A percentile compares a stretch with the other conserved stretches of the same genome.
phyloP scores from a whole-genome alignment of 495 filamentous ascomycete genomes.

The Delitschia confertaspora region DNA sequence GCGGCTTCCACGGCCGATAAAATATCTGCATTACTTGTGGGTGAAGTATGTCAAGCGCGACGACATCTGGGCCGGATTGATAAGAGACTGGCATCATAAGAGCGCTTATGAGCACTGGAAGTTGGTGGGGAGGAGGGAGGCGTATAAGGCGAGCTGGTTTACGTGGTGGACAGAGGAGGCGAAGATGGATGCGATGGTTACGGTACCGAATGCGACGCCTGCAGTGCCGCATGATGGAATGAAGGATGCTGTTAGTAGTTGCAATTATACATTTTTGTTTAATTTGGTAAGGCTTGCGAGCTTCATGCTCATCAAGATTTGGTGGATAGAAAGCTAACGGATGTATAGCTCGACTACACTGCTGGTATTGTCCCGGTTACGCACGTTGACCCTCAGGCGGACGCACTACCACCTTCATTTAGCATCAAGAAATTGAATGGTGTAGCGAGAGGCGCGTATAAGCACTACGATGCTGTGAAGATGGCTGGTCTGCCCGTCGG shows the following conservation, averaged over 20 bases:
- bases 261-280: constrained; percentile 94
- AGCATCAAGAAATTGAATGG: constrained; percentile 58
- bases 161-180: constrained; percentile 63
- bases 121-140: constrained; percentile 65
- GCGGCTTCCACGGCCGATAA: constrained; percentile 61
- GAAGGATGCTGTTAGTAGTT: constrained; percentile 75
- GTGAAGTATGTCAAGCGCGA: constrained; percentile 75
- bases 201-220: constrained; percentile 82
- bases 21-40: constrained; percentile 82
- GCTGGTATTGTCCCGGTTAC: constrained; percentile 80
- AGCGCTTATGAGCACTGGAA: constrained; percentile 72
- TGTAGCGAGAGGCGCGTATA: constrained; percentile 76
- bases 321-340: not conserved
- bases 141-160: constrained; percentile 66
- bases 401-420: constrained; percentile 54
- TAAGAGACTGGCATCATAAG: constrained; percentile 62
- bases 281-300: constrained; percentile 57
- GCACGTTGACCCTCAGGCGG: constrained; percentile 62
- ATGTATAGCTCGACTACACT: constrained; percentile 65
- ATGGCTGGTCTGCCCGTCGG: constrained; percentile 87
- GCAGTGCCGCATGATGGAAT: constrained; percentile 83
- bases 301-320: not conserved
- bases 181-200: constrained; percentile 68
- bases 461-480: constrained; percentile 68
- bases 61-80: constrained; percentile 64